These are phyloP conservation scores for Aspergillus indologenus DNA, from an alignment of 495 filamentous ascomycete genomes.

Conservation along the genomic window DNA sequence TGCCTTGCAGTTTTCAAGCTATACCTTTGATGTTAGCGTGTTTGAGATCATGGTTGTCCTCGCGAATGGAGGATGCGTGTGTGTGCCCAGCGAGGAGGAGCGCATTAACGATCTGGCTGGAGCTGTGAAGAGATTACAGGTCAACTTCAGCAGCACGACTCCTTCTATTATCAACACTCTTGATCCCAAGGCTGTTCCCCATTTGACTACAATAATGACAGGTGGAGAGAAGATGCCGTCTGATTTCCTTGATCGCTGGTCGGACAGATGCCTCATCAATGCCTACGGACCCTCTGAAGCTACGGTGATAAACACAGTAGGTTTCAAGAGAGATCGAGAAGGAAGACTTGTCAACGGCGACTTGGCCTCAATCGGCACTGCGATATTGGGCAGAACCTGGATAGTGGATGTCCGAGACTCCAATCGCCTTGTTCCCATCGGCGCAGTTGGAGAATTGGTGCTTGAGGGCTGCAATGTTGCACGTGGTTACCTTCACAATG, in stretches of 20 bases:
- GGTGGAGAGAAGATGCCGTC: slow-evolving; percentile 57
- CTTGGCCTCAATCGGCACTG: slow-evolving; percentile 38
- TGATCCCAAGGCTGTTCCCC: slow-evolving; percentile 46
- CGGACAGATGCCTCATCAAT: slow-evolving; percentile 44
- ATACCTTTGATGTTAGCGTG: slow-evolving; percentile 66
- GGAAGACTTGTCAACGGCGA: slow-evolving; percentile 45
- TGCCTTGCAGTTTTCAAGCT: slow-evolving; percentile 66
- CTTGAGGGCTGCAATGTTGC: slow-evolving; percentile 63
- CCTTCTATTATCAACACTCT: slow-evolving; percentile 48
- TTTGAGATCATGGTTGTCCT: slow-evolving; percentile 65
- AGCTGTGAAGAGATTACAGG: slow-evolving; percentile 39
- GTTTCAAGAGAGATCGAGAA: slow-evolving; percentile 34
- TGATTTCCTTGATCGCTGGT: slow-evolving; percentile 42
- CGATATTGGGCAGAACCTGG: slow-evolving; percentile 48
- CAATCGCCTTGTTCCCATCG: slow-evolving; percentile 56
- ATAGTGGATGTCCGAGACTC: slow-evolving; percentile 58
- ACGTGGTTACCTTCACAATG: slow-evolving; percentile 55
- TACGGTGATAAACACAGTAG: slow-evolving; percentile 43
- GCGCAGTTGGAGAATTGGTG: slow-evolving; percentile 61
- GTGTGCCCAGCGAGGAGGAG: slow-evolving; percentile 60
- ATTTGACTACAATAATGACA: slow-evolving; percentile 45
- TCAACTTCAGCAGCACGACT: slow-evolving; percentile 38
- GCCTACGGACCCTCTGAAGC: slow-evolving; percentile 56
- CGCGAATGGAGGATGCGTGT: slow-evolving; percentile 60
- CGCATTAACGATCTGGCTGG: slow-evolving; percentile 46